Evolutionary conservation across 1,284 basidiomycete species (phyloP).

Genomic region (Pseudozyma thailandica): DNA sequence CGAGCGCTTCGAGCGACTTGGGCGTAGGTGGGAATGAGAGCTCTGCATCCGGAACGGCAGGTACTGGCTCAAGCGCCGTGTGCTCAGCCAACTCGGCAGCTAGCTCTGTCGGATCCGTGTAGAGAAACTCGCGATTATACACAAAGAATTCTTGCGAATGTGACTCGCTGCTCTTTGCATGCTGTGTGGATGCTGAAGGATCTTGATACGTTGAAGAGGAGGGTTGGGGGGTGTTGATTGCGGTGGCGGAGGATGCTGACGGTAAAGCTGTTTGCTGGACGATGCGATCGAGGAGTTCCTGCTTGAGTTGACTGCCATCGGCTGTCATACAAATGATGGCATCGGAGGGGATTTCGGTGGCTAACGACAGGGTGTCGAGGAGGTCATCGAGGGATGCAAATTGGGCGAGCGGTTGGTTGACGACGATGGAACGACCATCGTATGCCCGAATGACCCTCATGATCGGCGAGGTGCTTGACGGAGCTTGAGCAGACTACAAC

Average conservation of each 20-base stretch:
- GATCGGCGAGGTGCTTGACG: background rate
- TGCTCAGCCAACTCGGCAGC: constrained; percentile 53
- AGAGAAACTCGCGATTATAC: constrained; percentile 65
- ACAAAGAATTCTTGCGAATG: constrained; percentile 57
- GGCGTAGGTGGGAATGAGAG: constrained; percentile 53
- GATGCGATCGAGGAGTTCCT: constrained; percentile 54
- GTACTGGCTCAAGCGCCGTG: constrained; percentile 32
- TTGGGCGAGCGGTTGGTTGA: constrained; percentile 59
- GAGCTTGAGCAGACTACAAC: no score
- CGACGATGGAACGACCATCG: constrained; percentile 59
- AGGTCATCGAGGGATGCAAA: constrained; percentile 62
- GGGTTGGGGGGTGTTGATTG: constrained; percentile 5
- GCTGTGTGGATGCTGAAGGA: background rate
- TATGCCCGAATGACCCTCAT: constrained; percentile 63
- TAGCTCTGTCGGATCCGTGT: constrained; percentile 54
- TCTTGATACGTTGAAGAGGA: constrained; percentile 16
- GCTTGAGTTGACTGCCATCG: constrained; percentile 60
- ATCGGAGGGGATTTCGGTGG: constrained; percentile 62
- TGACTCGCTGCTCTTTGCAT: constrained; percentile 3
- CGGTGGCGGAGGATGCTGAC: constrained; percentile 17
- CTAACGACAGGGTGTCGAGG: constrained; percentile 62
- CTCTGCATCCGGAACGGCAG: constrained; percentile 32
- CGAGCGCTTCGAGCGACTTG: constrained; percentile 48
- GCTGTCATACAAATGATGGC: constrained; percentile 65
- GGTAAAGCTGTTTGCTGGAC: constrained; percentile 21